Percentiles rank a stretch among this genome's conserved stretches.
Evolutionary conservation across 129 eudicot species (phyloP).

Genomic region (Scalesia atractyloides): DNA sequence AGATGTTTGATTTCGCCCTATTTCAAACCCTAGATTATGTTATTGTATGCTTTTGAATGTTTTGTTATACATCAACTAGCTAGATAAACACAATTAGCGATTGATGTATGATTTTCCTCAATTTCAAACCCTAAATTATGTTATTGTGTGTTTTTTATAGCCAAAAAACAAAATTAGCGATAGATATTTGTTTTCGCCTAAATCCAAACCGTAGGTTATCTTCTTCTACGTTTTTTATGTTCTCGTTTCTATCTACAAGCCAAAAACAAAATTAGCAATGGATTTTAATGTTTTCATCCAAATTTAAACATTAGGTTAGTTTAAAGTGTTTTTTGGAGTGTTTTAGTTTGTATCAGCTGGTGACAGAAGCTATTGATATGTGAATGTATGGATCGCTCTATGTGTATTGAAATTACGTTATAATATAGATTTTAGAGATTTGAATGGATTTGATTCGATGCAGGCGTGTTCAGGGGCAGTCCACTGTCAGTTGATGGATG

Average conservation of each 20-base stretch:
- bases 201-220: constrained; percentile 20
- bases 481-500: constrained; percentile 96
- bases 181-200: not conserved
- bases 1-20: not conserved
- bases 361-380: not conserved
- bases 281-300: not conserved
- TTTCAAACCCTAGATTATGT: constrained; percentile 25
- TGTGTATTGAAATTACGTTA: not conserved
- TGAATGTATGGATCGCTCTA: not conserved
- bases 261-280: not conserved
- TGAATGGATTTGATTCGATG: constrained; percentile 27
- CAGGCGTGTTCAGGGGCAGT: constrained; percentile 96
- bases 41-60: not conserved
- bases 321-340: not conserved
- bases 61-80: not conserved
- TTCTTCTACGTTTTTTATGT: not conserved
- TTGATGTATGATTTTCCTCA: not conserved
- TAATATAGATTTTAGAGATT: not conserved
- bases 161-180: not conserved
- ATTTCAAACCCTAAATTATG: constrained; percentile 21
- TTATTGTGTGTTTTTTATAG: not conserved
- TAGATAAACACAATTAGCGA: no score
- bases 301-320: constrained; percentile 21
- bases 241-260: no score
- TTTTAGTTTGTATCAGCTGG: not conserved